phyloP scores from a whole-genome alignment of 1,284 basidiomycete species.

The Moesziomyces sp. region DNA sequence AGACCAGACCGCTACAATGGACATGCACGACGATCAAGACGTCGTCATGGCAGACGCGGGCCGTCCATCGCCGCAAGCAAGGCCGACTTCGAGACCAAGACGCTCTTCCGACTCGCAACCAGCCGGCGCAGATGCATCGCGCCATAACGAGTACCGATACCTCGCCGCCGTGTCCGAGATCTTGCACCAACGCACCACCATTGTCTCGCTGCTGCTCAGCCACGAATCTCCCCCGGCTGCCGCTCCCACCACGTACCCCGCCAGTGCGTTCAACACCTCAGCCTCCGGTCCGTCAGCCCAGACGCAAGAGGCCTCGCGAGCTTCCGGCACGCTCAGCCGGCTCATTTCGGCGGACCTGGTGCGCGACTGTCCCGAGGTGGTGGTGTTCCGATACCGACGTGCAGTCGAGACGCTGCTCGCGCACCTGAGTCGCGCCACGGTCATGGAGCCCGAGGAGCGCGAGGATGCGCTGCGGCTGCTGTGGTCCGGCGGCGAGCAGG shows the following conservation, averaged over 20 bases:
- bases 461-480: constrained; percentile 26
- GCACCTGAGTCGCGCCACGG: constrained; percentile 24
- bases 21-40: constrained; percentile 6
- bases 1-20: constrained; percentile 8
- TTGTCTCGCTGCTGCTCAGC: constrained; percentile 40
- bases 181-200: constrained; percentile 24
- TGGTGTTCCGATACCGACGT: constrained; percentile 30
- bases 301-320: neutral
- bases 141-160: constrained; percentile 19
- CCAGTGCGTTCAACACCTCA: constrained; percentile 35
- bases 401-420: constrained; percentile 33
- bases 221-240: constrained; percentile 17
- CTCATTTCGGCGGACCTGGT: constrained; percentile 39
- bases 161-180: constrained; percentile 40
- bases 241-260: constrained; percentile 18
- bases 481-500: constrained; percentile 4
- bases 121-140: neutral
- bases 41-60: constrained; percentile 16
- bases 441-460: constrained; percentile 33
- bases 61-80: neutral
- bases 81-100: neutral
- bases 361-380: constrained; percentile 14
- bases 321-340: constrained; percentile 31
- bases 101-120: neutral
- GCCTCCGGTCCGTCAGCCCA: constrained; percentile 15